phyloP scores from a whole-genome alignment of 805 yeast species.

The Ogataea zsoltii region DNA sequence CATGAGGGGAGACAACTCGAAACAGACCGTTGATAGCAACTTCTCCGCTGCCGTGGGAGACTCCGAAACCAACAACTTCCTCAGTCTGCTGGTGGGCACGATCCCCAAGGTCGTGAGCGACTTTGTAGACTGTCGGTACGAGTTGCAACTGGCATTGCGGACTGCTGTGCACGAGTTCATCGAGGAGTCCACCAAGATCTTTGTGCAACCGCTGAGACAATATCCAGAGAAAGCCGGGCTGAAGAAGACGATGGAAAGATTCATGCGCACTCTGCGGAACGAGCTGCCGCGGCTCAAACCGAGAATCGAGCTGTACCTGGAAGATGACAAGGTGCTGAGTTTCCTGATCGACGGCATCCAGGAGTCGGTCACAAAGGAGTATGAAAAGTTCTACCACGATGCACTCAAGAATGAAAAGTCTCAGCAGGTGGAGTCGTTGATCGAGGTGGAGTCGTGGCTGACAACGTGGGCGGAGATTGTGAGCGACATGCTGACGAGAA shows the following conservation, averaged over 20 bases:
- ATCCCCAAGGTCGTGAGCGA: conserved; percentile 80
- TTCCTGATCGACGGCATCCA: conserved; percentile 65
- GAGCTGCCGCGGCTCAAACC: conserved; percentile 57
- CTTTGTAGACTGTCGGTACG: conserved; percentile 74
- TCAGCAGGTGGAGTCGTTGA: conserved; percentile 44
- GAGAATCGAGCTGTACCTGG: conserved; percentile 54
- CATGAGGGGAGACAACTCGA: conserved; percentile 30
- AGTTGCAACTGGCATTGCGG: conserved; percentile 71
- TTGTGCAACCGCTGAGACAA: conserved; percentile 47
- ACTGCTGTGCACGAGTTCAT: conserved; percentile 70
- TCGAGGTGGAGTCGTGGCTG: conserved; percentile 65
- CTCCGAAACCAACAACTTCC: conserved; percentile 15
- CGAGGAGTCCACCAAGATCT: conserved; percentile 49
- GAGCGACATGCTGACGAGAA: conserved; percentile 31
- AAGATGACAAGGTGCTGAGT: conserved; percentile 52
- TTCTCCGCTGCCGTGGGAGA: conserved; percentile 19
- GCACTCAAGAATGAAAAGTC: conserved; percentile 31
- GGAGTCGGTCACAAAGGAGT: conserved; percentile 57
- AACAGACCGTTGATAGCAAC: conserved; percentile 20
- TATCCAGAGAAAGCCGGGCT: conserved; percentile 19
- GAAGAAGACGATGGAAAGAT: conserved; percentile 27
- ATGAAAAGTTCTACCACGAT: conserved; percentile 50
- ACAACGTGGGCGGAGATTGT: conserved; percentile 37
- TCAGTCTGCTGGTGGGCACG: conserved; percentile 45
- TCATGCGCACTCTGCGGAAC: conserved; percentile 51